These are phyloP conservation scores for Lichenothelia convexa DNA, from an alignment of 495 filamentous ascomycete species.

Conservation along the genomic window DNA sequence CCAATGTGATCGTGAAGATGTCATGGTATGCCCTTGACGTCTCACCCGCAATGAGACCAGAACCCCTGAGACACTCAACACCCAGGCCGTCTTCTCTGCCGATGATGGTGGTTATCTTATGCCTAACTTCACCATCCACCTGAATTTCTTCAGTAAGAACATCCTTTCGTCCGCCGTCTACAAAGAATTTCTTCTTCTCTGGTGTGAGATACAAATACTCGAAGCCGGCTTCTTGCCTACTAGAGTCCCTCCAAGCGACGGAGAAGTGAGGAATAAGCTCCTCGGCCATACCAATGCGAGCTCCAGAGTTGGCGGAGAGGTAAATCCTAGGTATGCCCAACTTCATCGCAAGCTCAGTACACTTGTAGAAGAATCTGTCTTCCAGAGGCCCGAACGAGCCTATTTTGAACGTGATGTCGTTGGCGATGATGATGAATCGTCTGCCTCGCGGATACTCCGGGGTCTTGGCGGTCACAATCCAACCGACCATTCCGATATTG, in stretches of 20 bases:
- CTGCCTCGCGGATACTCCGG: constrained; percentile 92
- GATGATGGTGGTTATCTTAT: constrained; percentile 89
- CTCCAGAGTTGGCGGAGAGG: constrained; percentile 97
- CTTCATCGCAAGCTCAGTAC: constrained; percentile 83
- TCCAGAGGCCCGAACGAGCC: constrained; percentile 92
- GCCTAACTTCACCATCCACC: constrained; percentile 75
- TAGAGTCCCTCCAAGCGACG: constrained; percentile 83
- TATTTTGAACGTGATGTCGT: constrained; percentile 98
- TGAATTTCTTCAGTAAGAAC: constrained; percentile 77
- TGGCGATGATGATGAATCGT: constrained; percentile 88
- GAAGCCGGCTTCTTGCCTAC: constrained; percentile 78
- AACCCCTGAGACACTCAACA: constrained; percentile 93
- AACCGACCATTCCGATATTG: constrained; percentile 93
- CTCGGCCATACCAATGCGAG: constrained; percentile 89
- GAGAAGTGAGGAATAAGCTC: constrained; percentile 93
- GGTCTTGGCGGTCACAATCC: constrained; percentile 89
- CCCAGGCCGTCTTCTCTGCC: constrained; percentile 91
- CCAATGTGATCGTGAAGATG: constrained; percentile 96
- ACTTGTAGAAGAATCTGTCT: constrained; percentile 98
- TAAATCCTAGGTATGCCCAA: constrained; percentile 93
- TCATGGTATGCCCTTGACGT: constrained; percentile 95
- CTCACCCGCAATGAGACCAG: constrained; percentile 92
- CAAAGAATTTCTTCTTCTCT: constrained; percentile 72
- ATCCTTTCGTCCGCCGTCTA: constrained; percentile 57
- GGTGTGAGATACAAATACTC: constrained; percentile 94